These are phyloP conservation scores for Aspergillus funiculosus DNA, from an alignment of 495 filamentous ascomycete species.

Conservation along the genomic window DNA sequence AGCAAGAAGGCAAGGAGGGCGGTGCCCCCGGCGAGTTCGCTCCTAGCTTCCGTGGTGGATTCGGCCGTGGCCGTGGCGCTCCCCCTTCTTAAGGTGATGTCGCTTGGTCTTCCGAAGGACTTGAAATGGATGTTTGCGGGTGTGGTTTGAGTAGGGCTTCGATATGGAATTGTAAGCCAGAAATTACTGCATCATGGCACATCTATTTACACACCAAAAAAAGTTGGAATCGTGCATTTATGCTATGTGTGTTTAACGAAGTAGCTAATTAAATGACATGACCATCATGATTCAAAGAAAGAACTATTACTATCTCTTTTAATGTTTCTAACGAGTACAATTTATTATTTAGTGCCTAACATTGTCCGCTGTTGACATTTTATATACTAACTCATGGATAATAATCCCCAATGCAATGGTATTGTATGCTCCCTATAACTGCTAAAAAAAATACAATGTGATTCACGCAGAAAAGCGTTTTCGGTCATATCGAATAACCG, in stretches of 20 bases:
- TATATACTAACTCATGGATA: too few species aligned
- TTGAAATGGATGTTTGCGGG: conserved; percentile 24
- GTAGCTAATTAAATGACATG: conserved; percentile 35
- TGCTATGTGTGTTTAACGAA: conserved; percentile 24
- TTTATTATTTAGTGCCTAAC: too few species aligned
- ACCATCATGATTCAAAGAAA: conserved; percentile 26
- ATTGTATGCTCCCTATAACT: conserved; percentile 11
- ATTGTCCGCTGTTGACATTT: too few species aligned
- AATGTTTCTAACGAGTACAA: too few species aligned
- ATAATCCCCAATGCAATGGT: too few species aligned
- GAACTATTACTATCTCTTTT: conserved; percentile 3
- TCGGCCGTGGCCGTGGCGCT: conserved; percentile 82
- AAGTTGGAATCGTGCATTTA: conserved; percentile 27
- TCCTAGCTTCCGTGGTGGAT: conserved; percentile 92
- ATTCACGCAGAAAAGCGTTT: conserved; percentile 28
- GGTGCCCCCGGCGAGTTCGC: conserved; percentile 91
- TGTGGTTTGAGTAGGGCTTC: conserved; percentile 30
- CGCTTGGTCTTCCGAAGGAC: conserved; percentile 36
- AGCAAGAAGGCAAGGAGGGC: conserved; percentile 89
- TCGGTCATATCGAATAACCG: conserved; percentile 56
- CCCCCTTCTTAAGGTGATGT: conserved; percentile 55
- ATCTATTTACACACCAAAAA: conserved; percentile 27
- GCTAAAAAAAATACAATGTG: too few species aligned
- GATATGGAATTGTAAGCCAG: conserved; percentile 16
- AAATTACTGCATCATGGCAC: conserved; percentile 28